These are phyloP conservation scores for Euphorbia schlechtendalii DNA, from an alignment of 441 rosid species.

Conservation along the genomic window DNA sequence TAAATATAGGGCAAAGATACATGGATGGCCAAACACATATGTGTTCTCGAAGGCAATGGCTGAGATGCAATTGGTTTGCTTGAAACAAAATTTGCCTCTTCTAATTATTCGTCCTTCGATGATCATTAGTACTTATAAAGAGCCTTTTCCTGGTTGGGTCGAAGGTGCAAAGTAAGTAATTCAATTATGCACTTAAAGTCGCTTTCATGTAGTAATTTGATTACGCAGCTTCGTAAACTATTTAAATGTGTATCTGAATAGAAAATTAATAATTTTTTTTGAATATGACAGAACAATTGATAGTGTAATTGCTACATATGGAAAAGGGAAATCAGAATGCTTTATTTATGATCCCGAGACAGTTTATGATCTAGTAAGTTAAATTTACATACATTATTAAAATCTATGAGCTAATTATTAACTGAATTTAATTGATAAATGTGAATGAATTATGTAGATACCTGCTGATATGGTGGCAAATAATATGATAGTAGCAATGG, in stretches of 20 bases:
- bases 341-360: slow-evolving; percentile 41
- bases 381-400: too few species aligned
- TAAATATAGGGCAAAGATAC: not conserved
- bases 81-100: not conserved
- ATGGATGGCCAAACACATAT: not conserved
- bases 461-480: slow-evolving; percentile 64
- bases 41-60: slow-evolving; percentile 1
- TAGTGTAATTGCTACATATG: slow-evolving; percentile 59
- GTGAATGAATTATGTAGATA: slow-evolving; percentile 12
- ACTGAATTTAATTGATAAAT: too few species aligned
- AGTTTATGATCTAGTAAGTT: slow-evolving; percentile 57
- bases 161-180: not conserved
- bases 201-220: too few species aligned
- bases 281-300: slow-evolving; percentile 58
- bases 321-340: slow-evolving; percentile 55
- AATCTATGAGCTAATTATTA: too few species aligned
- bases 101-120: not conserved
- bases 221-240: too few species aligned
- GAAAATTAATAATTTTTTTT: too few species aligned
- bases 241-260: too few species aligned
- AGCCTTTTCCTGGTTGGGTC: not conserved
- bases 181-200: too few species aligned
- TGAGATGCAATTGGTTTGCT: not conserved
- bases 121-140: not conserved
- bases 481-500: slow-evolving; percentile 14